Evolutionary conservation across 148 eudicot genomes (phyloP), one percentile per base, ranked within the genome.

Genomic region (Heliamphora exappendiculata): DNA sequence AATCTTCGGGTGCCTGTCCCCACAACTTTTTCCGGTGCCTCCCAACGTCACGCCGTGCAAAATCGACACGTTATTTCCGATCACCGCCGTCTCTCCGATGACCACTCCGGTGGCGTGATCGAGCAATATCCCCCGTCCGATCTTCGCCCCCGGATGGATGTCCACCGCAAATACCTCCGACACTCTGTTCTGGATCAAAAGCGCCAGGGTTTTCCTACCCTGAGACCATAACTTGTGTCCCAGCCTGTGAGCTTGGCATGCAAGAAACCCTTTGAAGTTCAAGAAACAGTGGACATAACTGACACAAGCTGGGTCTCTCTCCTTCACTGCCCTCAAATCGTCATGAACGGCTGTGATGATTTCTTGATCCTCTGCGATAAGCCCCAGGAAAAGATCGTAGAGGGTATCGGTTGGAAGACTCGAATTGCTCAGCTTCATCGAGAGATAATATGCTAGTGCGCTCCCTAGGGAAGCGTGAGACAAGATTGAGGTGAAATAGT

Each of bases 21-120:
- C 95, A 28, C 76, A 58, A 13, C 7, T 79, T 75, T 89, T 90
- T 0, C 97, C 97, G 31, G 95, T 90, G 5, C 97, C 95, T 19
- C 95, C 97, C 68, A 93, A 67, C 0, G 97, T 93, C 58, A 93
- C 97, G 65, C 87, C 82, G 57, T 92, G 95, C 83, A 92, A 75
- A n/a, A 92, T 92, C 4, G 94, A 90, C 58, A 90, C 94, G 80
- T 89, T 82, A 45, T 92, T 34, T 11, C 97, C 97, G 11, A 92
- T 87, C 39, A 87, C 92, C 9, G 97, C 90, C 12, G 93, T 92
- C 59, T 92, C 97, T 26, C 97, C 94, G 26, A 92, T 77, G 41
- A 92, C 97, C 5, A 92, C 67, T 7, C 97, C 95, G 0, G 91
- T 92, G 0, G 93, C 95, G 64, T 92, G 97, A 87, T 92, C 95